These are phyloP conservation scores for Moringa oleifera DNA, from an alignment of 345 rosid species.

Conservation along the genomic window DNA sequence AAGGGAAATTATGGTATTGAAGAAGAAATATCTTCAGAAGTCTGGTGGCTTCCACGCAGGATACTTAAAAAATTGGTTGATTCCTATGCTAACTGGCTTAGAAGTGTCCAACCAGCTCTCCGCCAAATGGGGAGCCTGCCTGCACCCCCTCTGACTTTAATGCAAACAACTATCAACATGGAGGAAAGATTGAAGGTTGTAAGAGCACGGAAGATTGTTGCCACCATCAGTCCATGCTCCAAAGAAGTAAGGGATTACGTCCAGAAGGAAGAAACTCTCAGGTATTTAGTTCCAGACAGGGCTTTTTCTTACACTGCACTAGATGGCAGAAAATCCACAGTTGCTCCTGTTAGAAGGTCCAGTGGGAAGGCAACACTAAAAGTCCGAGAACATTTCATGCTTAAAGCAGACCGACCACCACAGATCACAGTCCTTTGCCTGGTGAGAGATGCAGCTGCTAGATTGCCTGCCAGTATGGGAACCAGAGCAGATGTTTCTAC, in stretches of 20 bases:
- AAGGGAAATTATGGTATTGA: constrained; percentile 15
- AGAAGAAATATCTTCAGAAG: constrained; percentile 28
- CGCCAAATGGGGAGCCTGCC: constrained; percentile 39
- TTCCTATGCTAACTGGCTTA: constrained; percentile 38
- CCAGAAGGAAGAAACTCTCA: constrained; percentile 32
- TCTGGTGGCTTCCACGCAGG: constrained; percentile 35
- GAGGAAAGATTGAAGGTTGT: constrained; percentile 31
- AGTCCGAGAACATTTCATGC: constrained; percentile 42
- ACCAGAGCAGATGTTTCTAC: constrained; percentile 41
- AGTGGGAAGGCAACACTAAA: constrained; percentile 40
- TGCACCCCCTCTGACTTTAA: constrained; percentile 29
- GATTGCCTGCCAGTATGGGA: constrained; percentile 34
- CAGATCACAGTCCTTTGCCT: constrained; percentile 36
- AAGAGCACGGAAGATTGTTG: constrained; percentile 29
- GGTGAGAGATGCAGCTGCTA: constrained; percentile 40
- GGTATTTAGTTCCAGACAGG: constrained; percentile 37
- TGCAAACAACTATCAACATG: constrained; percentile 25
- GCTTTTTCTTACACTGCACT: constrained; percentile 37
- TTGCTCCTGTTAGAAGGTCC: constrained; percentile 37
- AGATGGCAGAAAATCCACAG: constrained; percentile 38
- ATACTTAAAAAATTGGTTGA: constrained; percentile 30
- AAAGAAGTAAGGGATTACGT: constrained; percentile 34
- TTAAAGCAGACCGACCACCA: constrained; percentile 40
- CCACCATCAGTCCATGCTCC: constrained; percentile 25
- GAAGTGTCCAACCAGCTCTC: constrained; percentile 33